These are phyloP conservation scores for Ilyonectria mors-panacis DNA, from an alignment of 2,329 filamentous ascomycete genomes.

Conservation along the genomic window DNA sequence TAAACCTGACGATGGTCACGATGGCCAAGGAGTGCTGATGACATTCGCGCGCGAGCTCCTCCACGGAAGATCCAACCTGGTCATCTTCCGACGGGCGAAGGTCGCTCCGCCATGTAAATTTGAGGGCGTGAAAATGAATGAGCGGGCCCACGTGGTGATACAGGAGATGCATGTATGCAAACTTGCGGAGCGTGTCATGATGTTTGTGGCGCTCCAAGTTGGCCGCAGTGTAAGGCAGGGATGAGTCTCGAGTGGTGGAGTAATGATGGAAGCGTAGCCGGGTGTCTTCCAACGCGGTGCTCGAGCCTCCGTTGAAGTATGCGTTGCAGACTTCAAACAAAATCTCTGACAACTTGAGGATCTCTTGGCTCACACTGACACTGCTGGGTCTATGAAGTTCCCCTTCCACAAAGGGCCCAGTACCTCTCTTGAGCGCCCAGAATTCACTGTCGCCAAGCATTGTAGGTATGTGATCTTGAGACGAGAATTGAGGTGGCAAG, in stretches of 20 bases:
- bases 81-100: background rate
- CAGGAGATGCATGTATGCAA: slow-evolving; percentile 2
- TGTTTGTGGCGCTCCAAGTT: background rate
- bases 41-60: background rate
- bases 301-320: background rate
- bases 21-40: background rate
- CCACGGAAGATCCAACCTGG: background rate
- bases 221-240: background rate
- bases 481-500: background rate
- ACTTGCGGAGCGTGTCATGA: background rate
- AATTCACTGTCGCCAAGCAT: background rate
- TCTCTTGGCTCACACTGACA: background rate
- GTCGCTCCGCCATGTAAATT: background rate
- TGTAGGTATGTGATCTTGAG: background rate
- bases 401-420: background rate
- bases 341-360: background rate
- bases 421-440: background rate
- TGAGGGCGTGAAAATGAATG: background rate
- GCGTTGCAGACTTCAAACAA: background rate
- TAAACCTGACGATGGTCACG: background rate
- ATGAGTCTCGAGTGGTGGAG: background rate
- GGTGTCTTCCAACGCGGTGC: background rate
- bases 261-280: background rate
- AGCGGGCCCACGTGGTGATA: slow-evolving; percentile 2
- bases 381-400: background rate